Conservation (phyloP, 202 grass and related monocot species). For the Sporobolus alterniflorus region DNA sequence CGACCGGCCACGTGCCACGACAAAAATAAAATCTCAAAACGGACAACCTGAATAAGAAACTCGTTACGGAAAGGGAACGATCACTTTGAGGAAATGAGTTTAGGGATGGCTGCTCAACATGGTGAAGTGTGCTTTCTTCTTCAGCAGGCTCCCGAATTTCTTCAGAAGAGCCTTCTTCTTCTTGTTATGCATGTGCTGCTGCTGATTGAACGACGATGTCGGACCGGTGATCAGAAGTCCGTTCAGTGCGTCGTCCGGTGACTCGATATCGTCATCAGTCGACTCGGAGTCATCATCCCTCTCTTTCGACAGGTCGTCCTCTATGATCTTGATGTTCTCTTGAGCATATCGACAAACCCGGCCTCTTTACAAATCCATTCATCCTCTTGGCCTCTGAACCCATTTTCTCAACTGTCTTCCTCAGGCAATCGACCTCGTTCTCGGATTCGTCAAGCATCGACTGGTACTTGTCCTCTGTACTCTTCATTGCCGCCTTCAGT, state of each 20-base stretch:
- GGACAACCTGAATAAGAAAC: neutral
- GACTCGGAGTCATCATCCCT: slow-evolving; percentile 39
- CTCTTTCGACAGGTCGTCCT: slow-evolving; percentile 61
- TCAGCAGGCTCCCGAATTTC: slow-evolving; percentile 91
- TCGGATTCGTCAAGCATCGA: slow-evolving; percentile 51
- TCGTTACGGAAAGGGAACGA: neutral
- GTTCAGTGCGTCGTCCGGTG: slow-evolving; percentile 53
- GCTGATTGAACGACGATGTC: slow-evolving; percentile 53
- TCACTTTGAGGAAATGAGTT: neutral
- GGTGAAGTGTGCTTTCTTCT: slow-evolving; percentile 83
- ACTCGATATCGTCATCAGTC: slow-evolving; percentile 48
- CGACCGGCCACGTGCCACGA: neutral
- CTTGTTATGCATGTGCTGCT: slow-evolving; percentile 59
- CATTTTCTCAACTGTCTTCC: slow-evolving; percentile 55
- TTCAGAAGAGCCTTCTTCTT: slow-evolving; percentile 90
- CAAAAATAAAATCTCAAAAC: neutral
- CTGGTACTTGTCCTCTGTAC: slow-evolving; percentile 54
- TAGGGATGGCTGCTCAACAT: slow-evolving; percentile 50
- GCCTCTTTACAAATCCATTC: slow-evolving; percentile 65
- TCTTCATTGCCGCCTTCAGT: slow-evolving; percentile 48
- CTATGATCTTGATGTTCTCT: slow-evolving; percentile 63
- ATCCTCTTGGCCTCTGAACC: slow-evolving; percentile 56
- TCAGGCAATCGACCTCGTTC: slow-evolving; percentile 45
- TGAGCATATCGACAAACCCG: slow-evolving; percentile 45
- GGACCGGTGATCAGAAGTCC: slow-evolving; percentile 48